phyloP scores from a whole-genome alignment of 192 early-diverging fungal genomes.

The Backusella westeae region DNA sequence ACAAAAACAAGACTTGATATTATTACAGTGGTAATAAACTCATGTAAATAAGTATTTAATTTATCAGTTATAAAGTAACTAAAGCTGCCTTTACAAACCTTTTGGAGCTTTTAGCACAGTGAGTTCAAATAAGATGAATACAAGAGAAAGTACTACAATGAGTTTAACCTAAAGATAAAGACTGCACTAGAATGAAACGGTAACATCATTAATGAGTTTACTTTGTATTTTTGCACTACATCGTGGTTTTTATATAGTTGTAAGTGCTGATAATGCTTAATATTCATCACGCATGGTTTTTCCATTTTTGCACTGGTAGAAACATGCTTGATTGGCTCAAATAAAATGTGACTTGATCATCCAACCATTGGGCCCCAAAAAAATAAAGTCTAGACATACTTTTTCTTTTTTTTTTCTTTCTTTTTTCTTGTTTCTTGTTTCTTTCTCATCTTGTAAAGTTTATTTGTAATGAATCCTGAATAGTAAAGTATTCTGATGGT shows the following conservation, averaged over 20 bases:
- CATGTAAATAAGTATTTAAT: too few relatives aligned
- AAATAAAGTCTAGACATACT: background rate
- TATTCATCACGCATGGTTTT: background rate
- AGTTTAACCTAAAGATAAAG: too few relatives aligned
- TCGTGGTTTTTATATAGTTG: background rate
- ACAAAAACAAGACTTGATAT: too few relatives aligned
- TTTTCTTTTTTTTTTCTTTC: background rate
- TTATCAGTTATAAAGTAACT: too few relatives aligned
- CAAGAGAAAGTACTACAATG: too few relatives aligned
- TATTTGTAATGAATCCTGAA: slow-evolving; percentile 14
- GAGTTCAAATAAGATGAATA: too few relatives aligned
- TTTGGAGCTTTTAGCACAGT: too few relatives aligned
- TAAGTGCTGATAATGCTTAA: too few relatives aligned
- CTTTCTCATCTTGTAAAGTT: background rate
- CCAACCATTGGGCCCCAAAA: background rate
- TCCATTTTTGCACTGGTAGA: background rate
- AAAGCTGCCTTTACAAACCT: too few relatives aligned
- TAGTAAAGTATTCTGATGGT: background rate
- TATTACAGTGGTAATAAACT: too few relatives aligned
- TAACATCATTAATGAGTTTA: background rate
- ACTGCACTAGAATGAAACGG: background rate
- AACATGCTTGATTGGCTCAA: background rate
- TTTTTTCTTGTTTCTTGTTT: background rate
- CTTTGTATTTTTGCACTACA: background rate
- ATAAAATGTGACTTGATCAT: slow-evolving; percentile 2